A percentile compares a stretch with the other conserved stretches of the same genome.
These are phyloP conservation scores for Syzygium oleosum DNA, from an alignment of 345 rosid species.

Conservation along the genomic window DNA sequence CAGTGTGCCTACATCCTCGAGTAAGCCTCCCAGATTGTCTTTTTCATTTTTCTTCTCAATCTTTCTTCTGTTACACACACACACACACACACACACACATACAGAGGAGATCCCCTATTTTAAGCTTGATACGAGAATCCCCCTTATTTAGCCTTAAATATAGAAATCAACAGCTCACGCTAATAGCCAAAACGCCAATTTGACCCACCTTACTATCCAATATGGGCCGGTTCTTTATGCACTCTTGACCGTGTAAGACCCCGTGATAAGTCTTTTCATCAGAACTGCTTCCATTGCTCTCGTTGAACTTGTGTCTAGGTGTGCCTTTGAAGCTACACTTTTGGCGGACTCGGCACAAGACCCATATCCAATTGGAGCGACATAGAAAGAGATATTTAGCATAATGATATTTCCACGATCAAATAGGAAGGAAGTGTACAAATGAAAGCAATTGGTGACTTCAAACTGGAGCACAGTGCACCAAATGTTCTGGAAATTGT, in stretches of 20 bases:
- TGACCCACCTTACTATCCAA: neutral
- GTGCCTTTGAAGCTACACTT: constrained; percentile 1
- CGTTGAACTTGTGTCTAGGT: neutral
- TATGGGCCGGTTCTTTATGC: neutral
- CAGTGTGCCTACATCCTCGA: too few species aligned
- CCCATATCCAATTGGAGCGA: constrained; percentile 33
- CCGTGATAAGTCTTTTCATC: neutral
- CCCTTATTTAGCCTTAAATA: too few species aligned
- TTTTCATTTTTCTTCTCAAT: too few species aligned
- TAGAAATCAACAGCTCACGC: too few species aligned
- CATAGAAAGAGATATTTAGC: neutral
- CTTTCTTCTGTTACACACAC: too few species aligned
- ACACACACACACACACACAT: too few species aligned
- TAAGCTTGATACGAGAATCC: too few species aligned
- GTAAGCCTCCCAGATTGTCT: too few species aligned
- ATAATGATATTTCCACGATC: neutral
- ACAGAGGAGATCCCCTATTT: too few species aligned
- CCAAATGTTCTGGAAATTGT: too few species aligned
- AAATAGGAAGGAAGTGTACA: too few species aligned
- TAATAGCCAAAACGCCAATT: neutral
- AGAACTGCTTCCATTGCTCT: neutral
- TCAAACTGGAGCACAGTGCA: too few species aligned
- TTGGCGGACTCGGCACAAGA: constrained; percentile 22
- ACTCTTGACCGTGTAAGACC: constrained; percentile 19
- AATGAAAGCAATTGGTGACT: neutral